Percentiles rank a stretch among this genome's conserved stretches.
phyloP scores from a whole-genome alignment of 2,329 filamentous ascomycete genomes.

The Sporothrix dimorphospora region DNA sequence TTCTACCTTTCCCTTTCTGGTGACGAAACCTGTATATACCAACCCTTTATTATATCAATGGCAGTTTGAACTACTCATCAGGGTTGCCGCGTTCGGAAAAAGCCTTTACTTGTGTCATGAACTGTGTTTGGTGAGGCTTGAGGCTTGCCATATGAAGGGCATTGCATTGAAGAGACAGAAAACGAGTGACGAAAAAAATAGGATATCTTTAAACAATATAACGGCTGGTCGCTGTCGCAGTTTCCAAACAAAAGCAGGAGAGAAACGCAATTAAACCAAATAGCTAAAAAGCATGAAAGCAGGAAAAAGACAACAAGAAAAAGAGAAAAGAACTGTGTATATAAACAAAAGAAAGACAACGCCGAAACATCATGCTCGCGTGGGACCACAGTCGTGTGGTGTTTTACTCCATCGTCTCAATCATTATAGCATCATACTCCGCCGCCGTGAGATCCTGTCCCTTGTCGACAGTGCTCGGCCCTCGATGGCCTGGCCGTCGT shows the following conservation, averaged over 20 bases:
- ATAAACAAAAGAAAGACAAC: constrained; percentile 20
- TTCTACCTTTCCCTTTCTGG: background rate
- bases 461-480: constrained; percentile 34
- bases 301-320: background rate
- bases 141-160: background rate
- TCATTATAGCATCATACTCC: constrained; percentile 63
- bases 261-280: constrained; percentile 8
- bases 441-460: constrained; percentile 50
- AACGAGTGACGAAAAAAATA: constrained; percentile 20
- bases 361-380: constrained; percentile 18
- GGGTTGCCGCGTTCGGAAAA: background rate
- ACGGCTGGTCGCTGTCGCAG: constrained; percentile 25
- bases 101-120: too few relatives aligned
- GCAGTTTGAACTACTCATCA: background rate
- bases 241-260: background rate
- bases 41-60: background rate
- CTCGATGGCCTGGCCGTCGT: constrained; percentile 25
- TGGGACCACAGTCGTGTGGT: background rate
- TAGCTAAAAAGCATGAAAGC: constrained; percentile 5
- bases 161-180: background rate
- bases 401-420: constrained; percentile 13
- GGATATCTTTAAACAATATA: constrained; percentile 34
- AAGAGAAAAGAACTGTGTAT: background rate
- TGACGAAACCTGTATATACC: constrained; percentile 24
- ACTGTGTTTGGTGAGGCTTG: background rate